Base-by-base conservation (phyloP, 495 filamentous ascomycete genomes). In the Lophium mytilinum region DNA sequence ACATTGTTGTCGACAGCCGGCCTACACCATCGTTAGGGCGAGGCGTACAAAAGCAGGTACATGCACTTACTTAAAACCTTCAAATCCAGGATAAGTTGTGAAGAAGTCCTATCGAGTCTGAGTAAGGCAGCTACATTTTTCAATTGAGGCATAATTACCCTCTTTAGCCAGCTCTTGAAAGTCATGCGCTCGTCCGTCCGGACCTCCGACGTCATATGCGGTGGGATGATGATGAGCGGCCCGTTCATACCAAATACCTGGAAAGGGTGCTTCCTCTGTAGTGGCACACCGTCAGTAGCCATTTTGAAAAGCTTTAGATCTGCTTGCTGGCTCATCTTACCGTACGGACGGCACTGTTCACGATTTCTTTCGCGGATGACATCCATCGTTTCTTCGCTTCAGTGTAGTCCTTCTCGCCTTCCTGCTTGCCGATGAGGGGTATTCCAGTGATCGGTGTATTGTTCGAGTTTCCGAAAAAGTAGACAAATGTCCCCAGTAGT, bases 141-240 rank as follows among this genome's bases (percentile, higher is more conserved):
- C 53, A 57, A 58, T 60, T 41, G 37, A 64, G 56, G 15, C 53
- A 42, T 8, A 17, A 63, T 54, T 68, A 75, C 75, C 58, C 71
- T 76, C 33, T 55, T 58, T 45, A 71, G 69, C 0, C 73, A 71
- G 19, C 68, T 68, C 17, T 69, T 55, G 56, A 79, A 77, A 12
- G 39, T 41, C 39, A 41, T 41, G 11, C 39, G 39, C 53, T 70
- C 63, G 39, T 78, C 62, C 52, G 67, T 77, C 55, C 78, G 77
- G 49, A 78, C 58, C 62, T 80, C 78, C 33, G 78, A 68, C 9
- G 76, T 69, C 58, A 72, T 77, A 46, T 66, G 68, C 14, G 75
- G 76, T 7, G 77, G 74, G 37, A 80, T 50, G 39, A 80, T 57
- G 46, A 80, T 60, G 50, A 73, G 57, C 0, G 70, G 70, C 6